phyloP scores from a whole-genome alignment of 495 filamentous ascomycete species.

The Penicillium diatomitis region DNA sequence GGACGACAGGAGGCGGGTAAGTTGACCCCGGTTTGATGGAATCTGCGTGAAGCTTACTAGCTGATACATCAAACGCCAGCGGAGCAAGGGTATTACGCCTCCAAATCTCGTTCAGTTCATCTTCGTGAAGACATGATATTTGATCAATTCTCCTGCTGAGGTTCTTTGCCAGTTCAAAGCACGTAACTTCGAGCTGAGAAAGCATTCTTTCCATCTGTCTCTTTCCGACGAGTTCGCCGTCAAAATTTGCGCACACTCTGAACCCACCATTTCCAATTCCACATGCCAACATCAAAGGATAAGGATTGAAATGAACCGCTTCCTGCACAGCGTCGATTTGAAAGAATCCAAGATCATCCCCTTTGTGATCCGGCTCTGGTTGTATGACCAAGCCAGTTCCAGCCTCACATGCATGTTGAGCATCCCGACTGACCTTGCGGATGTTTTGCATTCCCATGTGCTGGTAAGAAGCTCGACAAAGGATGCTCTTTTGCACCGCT shows the following conservation, averaged over 20 bases:
- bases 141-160: constrained; percentile 18
- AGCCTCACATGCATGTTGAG: constrained; percentile 55
- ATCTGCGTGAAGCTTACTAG: constrained; percentile 19
- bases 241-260: constrained; percentile 53
- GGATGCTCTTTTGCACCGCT: constrained; percentile 42
- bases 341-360: constrained; percentile 40
- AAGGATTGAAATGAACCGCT: constrained; percentile 59
- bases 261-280: constrained; percentile 47
- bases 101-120: constrained; percentile 31
- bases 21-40: constrained; percentile 15
- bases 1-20: constrained; percentile 21
- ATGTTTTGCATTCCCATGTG: constrained; percentile 66
- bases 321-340: constrained; percentile 50
- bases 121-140: constrained; percentile 27
- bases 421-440: constrained; percentile 48
- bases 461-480: constrained; percentile 50
- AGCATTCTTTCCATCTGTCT: constrained; percentile 38
- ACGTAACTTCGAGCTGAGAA: constrained; percentile 28
- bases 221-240: constrained; percentile 34
- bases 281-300: constrained; percentile 56
- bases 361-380: constrained; percentile 34
- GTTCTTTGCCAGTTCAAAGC: constrained; percentile 18
- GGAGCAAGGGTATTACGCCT: constrained; percentile 28
- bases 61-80: constrained; percentile 14
- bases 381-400: constrained; percentile 49